Evolutionary conservation across 148 eudicot species (phyloP), one percentile per base, ranked within the genome.

Genomic region (Oxyria digyna): DNA sequence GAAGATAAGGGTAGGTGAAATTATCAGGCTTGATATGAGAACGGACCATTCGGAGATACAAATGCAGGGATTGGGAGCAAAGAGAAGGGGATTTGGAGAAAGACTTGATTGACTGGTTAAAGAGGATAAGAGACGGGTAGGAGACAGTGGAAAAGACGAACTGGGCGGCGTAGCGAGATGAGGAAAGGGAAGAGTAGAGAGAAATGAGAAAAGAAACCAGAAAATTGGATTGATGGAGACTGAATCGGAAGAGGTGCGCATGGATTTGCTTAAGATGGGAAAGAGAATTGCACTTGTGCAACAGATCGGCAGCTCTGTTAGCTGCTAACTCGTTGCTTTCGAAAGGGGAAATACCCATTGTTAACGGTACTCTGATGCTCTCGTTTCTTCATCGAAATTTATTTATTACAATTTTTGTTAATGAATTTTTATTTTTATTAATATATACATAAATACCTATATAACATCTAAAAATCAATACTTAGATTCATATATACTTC

Each of bases 1-100:
- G 45, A 26, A 81, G 6, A 72, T 74, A 77, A 11, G 83, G 81
- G 62, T 71, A 80, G 48, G 84, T 77, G 71, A 71, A 81, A 59
- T 80, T 81, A 35, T 77, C 78, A 1, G 84, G 80, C 63, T 35
- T 74, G 21, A 80, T 57, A 13, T 69, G 49, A 43, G 35, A 38
- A 48, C 80, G 74, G 4, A 74, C 76, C 75, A 80, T 74, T 54
- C 65, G 69, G 52, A 54, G 62, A 35, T 77, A 80, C 6, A 80
- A 68, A 3, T 69, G 42, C 69, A 80, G 69, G 7, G 78, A 76
- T 42, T 71, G 10, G 37, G 43, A 8, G 69, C 71, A 80, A 8
- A 73, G 50, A 37, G 54, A 40, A 42, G 73, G 78, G 74, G 67
- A 76, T 77, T 77, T 80, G 0, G 83, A 74, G 35, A 77, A 68